Evolutionary conservation across 352 stramenopile species (phyloP).

Genomic region (Globisporangium viniferum): DNA sequence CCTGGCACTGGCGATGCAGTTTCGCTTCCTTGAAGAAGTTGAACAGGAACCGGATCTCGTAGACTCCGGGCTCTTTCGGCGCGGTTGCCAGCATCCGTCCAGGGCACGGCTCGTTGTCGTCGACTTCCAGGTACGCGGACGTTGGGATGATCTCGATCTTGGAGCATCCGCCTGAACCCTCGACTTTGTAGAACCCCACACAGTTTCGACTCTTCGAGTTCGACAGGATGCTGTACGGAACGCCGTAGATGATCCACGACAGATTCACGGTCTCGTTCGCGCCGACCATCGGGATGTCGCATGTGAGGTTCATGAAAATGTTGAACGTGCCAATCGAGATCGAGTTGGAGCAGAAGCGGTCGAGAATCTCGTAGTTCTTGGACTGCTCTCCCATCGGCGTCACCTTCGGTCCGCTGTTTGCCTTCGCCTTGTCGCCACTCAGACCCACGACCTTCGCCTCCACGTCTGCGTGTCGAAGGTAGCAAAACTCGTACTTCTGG

Average conservation of each 20-base stretch:
- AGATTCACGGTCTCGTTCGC: constrained; percentile 46
- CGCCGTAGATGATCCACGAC: constrained; percentile 52
- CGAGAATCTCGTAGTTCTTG: constrained; percentile 43
- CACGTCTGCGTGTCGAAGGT: constrained; percentile 37
- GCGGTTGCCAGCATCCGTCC: constrained; percentile 46
- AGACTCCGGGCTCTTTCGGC: constrained; percentile 46
- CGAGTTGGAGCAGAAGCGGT: constrained; percentile 44
- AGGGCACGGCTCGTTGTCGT: constrained; percentile 31
- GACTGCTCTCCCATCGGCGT: constrained; percentile 1
- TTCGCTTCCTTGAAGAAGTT: constrained; percentile 63
- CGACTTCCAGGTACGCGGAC: constrained; percentile 43
- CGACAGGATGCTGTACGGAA: constrained; percentile 44
- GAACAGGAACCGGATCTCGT: constrained; percentile 63
- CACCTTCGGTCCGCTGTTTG: constrained; percentile 22
- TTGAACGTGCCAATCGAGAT: constrained; percentile 63
- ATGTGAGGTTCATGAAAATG: constrained; percentile 62
- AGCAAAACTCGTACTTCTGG: constrained; percentile 58
- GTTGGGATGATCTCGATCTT: constrained; percentile 53
- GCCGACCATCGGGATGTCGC: constrained; percentile 40
- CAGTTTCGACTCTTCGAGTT: constrained; percentile 50
- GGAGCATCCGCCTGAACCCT: constrained; percentile 26
- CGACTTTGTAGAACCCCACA: constrained; percentile 52
- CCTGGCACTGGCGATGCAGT: constrained; percentile 55
- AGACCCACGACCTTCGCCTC: constrained; percentile 28
- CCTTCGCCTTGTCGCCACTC: constrained; percentile 17